phyloP scores from a whole-genome alignment of 441 rosid species.

The Croton laevigatus region DNA sequence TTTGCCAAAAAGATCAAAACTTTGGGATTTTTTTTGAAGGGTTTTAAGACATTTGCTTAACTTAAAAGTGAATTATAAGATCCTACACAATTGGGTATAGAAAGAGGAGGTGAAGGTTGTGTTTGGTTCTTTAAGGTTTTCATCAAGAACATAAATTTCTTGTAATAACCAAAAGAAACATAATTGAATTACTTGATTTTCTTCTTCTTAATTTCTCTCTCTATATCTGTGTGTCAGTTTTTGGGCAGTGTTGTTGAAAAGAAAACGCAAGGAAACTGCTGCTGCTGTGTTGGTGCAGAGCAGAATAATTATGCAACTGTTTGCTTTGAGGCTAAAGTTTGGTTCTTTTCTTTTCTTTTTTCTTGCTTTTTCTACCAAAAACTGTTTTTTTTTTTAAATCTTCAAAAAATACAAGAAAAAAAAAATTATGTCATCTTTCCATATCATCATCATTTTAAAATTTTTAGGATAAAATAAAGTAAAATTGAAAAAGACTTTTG shows the following conservation, averaged over 20 bases:
- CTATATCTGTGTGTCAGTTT: conserved; percentile 28
- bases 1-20: background rate
- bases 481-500: too few relatives aligned
- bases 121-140: background rate
- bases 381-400: background rate
- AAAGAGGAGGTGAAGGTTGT: conserved; percentile 3
- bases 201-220: conserved; percentile 15
- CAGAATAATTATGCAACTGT: conserved; percentile 9
- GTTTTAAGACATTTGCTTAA: conserved; percentile 10
- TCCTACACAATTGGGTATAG: background rate
- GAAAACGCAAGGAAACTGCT: conserved; percentile 27
- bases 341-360: background rate
- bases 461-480: too few relatives aligned
- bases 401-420: too few relatives aligned
- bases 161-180: background rate
- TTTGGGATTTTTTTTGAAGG: background rate
- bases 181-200: conserved; percentile 7
- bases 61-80: background rate
- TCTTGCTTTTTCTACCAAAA: background rate
- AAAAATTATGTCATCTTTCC: too few relatives aligned
- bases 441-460: background rate
- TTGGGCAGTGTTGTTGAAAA: conserved; percentile 30
- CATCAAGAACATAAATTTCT: background rate
- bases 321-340: background rate
- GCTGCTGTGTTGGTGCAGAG: conserved; percentile 19